Conservation (phyloP, 768 basidiomycete genomes). For the Leccinellum rugosiceps region DNA sequence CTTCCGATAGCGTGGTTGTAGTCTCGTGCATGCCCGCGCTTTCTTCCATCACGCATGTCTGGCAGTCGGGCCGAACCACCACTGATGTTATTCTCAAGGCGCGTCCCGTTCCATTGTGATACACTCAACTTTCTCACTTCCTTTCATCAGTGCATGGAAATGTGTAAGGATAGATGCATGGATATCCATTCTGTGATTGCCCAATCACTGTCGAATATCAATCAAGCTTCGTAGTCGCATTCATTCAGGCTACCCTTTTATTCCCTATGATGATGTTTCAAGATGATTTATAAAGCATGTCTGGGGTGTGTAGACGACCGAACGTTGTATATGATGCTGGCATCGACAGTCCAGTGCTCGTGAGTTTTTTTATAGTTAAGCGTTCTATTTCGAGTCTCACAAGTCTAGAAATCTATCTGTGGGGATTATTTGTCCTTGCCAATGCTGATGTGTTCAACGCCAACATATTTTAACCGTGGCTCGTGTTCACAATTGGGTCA, state of each 20-base stretch:
- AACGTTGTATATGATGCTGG: background rate
- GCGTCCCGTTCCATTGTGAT: slow-evolving; percentile 30
- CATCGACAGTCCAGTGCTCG: background rate
- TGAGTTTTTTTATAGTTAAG: background rate
- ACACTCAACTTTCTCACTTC: background rate
- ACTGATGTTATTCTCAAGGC: slow-evolving; percentile 55
- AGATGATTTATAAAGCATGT: background rate
- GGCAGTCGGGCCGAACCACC: slow-evolving; percentile 73
- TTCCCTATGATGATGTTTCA: background rate
- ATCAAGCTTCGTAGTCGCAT: slow-evolving; percentile 10
- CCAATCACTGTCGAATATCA: slow-evolving; percentile 51
- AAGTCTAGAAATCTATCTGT: background rate
- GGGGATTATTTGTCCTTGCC: background rate
- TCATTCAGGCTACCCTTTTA: background rate
- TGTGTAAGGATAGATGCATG: slow-evolving; percentile 65
- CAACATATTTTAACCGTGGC: background rate
- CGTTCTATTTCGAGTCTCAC: background rate
- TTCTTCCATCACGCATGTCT: slow-evolving; percentile 76
- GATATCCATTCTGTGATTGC: slow-evolving; percentile 77
- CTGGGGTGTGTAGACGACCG: background rate
- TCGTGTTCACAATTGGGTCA: background rate
- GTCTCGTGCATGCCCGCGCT: slow-evolving; percentile 88
- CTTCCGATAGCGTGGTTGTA: slow-evolving; percentile 64
- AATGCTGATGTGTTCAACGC: background rate
- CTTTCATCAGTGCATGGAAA: slow-evolving; percentile 57